Conservation (phyloP, 2,329 filamentous ascomycete genomes). For the Pseudogymnoascus sp. region DNA sequence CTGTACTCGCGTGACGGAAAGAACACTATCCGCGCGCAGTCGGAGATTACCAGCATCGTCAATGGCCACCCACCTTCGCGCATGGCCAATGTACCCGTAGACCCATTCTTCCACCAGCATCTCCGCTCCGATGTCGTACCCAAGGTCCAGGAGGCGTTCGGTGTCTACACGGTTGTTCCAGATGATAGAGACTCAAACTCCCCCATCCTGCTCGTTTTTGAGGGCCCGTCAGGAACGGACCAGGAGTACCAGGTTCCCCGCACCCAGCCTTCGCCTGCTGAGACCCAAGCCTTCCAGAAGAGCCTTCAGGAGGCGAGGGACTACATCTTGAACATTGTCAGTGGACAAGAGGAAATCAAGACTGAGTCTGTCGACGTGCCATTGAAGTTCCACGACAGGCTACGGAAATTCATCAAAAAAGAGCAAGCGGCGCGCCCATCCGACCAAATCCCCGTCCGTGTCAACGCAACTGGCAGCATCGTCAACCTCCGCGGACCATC, state of each 20-base stretch:
- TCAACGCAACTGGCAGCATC: slow-evolving; percentile 49
- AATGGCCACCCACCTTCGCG: slow-evolving; percentile 65
- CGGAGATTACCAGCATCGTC: slow-evolving; percentile 66
- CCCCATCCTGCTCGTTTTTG: slow-evolving; percentile 65
- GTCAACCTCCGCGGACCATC: slow-evolving; percentile 71
- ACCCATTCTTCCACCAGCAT: slow-evolving; percentile 72
- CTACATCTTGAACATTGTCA: slow-evolving; percentile 50
- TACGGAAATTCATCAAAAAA: slow-evolving; percentile 55
- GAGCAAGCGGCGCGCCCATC: slow-evolving; percentile 50
- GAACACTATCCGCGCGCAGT: slow-evolving; percentile 67
- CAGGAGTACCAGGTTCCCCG: slow-evolving; percentile 47
- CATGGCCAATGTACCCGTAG: slow-evolving; percentile 57
- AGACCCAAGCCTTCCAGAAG: slow-evolving; percentile 46
- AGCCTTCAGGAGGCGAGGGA: slow-evolving; percentile 47
- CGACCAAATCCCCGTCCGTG: slow-evolving; percentile 52
- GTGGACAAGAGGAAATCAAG: slow-evolving; percentile 48
- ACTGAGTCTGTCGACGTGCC: slow-evolving; percentile 49
- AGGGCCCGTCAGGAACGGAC: slow-evolving; percentile 47
- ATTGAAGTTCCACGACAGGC: slow-evolving; percentile 54
- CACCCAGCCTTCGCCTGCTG: slow-evolving; percentile 39
- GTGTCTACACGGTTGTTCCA: slow-evolving; percentile 67
- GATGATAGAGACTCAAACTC: slow-evolving; percentile 50
- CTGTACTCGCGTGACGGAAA: slow-evolving; percentile 81
- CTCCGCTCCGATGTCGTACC: slow-evolving; percentile 56
- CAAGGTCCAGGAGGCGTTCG: slow-evolving; percentile 57